These are phyloP conservation scores for Vigna nakashimae DNA, from an alignment of 306 rosid genomes.

Conservation along the genomic window DNA sequence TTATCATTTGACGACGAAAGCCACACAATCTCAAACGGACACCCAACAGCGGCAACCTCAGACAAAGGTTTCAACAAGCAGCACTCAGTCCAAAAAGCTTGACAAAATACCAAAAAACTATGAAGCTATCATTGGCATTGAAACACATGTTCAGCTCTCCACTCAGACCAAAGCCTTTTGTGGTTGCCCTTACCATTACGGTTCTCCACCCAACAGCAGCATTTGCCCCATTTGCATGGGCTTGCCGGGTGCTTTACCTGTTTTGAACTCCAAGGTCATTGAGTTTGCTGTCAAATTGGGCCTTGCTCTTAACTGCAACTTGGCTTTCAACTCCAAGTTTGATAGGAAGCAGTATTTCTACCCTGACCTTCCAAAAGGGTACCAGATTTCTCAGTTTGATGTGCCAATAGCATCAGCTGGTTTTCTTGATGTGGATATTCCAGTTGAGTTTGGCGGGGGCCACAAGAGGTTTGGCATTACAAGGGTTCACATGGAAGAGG, in stretches of 20 bases:
- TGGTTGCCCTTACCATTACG: slow-evolving; percentile 81
- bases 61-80: slow-evolving; percentile 55
- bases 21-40: slow-evolving; percentile 67
- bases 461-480: slow-evolving; percentile 91
- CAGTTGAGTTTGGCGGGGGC: slow-evolving; percentile 89
- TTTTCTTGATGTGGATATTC: slow-evolving; percentile 82
- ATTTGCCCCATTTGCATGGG: slow-evolving; percentile 97
- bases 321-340: slow-evolving; percentile 83
- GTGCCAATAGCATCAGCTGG: slow-evolving; percentile 84
- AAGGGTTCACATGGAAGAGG: slow-evolving; percentile 99
- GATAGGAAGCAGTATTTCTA: slow-evolving; percentile 97
- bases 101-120: slow-evolving; percentile 69
- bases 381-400: slow-evolving; percentile 97
- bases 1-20: slow-evolving; percentile 59
- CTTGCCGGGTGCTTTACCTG: slow-evolving; percentile 91
- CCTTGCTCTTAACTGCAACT: slow-evolving; percentile 84
- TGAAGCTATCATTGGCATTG: slow-evolving; percentile 86
- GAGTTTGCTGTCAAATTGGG: slow-evolving; percentile 82
- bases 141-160: slow-evolving; percentile 94
- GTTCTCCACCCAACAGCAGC: slow-evolving; percentile 73
- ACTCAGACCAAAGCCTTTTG: slow-evolving; percentile 93
- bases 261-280: slow-evolving; percentile 78
- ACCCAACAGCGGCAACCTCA: slow-evolving; percentile 63
- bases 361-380: slow-evolving; percentile 97
- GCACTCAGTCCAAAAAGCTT: slow-evolving; percentile 58